A percentile compares a stretch with the other conserved stretches of the same genome.
Evolutionary conservation across 768 basidiomycete genomes (phyloP).

Genomic region (Hemileccinum impolitum): DNA sequence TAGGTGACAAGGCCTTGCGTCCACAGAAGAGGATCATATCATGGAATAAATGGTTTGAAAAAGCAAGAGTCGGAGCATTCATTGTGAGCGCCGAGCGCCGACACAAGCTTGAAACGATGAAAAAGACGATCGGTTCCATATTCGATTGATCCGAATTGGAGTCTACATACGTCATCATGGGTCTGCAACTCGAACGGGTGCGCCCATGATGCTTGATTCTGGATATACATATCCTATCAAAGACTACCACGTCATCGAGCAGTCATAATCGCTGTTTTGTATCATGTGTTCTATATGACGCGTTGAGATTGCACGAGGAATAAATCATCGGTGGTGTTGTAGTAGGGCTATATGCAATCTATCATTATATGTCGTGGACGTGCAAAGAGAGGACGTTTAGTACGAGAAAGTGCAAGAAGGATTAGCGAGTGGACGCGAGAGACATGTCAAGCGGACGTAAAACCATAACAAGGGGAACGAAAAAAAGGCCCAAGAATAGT

Average conservation of each 20-base stretch:
- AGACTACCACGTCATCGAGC: slow-evolving; percentile 11
- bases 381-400: slow-evolving; percentile 4
- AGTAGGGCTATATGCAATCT: slow-evolving; percentile 3
- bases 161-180: no score
- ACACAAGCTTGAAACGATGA: no score
- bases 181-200: no score
- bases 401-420: slow-evolving; percentile 8
- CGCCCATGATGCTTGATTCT: neutral
- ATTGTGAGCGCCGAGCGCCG: no score
- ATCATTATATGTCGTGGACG: slow-evolving; percentile 4
- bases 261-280: neutral
- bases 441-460: neutral
- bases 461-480: slow-evolving; percentile 3
- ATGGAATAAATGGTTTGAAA: no score
- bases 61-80: no score
- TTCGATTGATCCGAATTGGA: no score
- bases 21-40: no score
- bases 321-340: neutral
- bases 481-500: slow-evolving; percentile 11
- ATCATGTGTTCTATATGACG: neutral
- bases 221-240: slow-evolving; percentile 1
- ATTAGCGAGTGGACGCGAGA: slow-evolving; percentile 4
- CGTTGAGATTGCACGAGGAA: no score
- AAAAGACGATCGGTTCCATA: no score
- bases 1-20: no score